These are phyloP conservation scores for Anisogramma anomala DNA, from an alignment of 2,329 filamentous ascomycete species.

Conservation along the genomic window DNA sequence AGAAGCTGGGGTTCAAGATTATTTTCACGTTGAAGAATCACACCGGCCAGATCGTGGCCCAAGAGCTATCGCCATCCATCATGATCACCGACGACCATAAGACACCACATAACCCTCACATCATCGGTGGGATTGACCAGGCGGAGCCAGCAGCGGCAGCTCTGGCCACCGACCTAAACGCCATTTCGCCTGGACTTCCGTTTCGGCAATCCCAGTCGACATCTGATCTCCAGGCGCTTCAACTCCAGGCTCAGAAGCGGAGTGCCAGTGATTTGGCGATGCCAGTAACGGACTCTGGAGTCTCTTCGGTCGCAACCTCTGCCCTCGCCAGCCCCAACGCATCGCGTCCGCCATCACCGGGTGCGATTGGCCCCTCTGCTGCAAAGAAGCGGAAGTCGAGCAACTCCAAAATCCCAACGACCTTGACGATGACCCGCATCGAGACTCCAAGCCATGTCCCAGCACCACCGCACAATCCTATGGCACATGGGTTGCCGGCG, in stretches of 20 bases:
- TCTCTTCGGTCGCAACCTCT: constrained; percentile 22
- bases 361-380: constrained; percentile 46
- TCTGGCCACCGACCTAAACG: constrained; percentile 21
- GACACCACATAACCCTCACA: constrained; percentile 45
- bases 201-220: constrained; percentile 50
- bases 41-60: constrained; percentile 63
- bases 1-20: constrained; percentile 84
- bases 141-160: constrained; percentile 7
- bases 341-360: constrained; percentile 65
- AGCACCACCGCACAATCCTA: constrained; percentile 25
- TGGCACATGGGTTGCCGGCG: constrained; percentile 24
- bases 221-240: constrained; percentile 50
- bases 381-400: constrained; percentile 78
- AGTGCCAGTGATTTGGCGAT: constrained; percentile 8
- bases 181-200: constrained; percentile 27
- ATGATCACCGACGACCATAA: constrained; percentile 99
- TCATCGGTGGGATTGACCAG: constrained; percentile 19
- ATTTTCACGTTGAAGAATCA: constrained; percentile 91
- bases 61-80: constrained; percentile 76
- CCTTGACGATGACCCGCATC: constrained; percentile 70
- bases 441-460: constrained; percentile 38
- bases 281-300: constrained; percentile 1
- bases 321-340: constrained; percentile 45
- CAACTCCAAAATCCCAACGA: constrained; percentile 58
- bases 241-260: constrained; percentile 45